Percentiles rank a stretch among this genome's conserved stretches.
Evolutionary conservation across 225 moss, liverwort and hornwort genomes (phyloP).

Genomic region (Sphagnum tenellum): DNA sequence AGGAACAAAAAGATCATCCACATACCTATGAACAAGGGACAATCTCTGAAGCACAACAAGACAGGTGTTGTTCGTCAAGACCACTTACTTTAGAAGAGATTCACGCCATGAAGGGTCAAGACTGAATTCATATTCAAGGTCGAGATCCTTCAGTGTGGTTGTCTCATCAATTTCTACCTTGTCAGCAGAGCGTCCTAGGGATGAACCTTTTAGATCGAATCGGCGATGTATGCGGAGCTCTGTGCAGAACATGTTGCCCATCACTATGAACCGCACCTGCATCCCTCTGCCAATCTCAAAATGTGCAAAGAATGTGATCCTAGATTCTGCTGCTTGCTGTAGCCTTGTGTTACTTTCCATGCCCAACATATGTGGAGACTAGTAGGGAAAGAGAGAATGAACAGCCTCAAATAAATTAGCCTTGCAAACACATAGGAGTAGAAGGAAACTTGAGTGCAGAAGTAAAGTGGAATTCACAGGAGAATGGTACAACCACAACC

Average conservation of each 20-base stretch:
- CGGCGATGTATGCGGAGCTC: slow-evolving; percentile 96
- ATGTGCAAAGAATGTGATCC: neutral
- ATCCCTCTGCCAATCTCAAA: slow-evolving; percentile 11
- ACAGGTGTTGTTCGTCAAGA: neutral
- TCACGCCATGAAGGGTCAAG: slow-evolving; percentile 98
- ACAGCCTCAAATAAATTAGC: too few species aligned
- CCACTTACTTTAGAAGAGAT: slow-evolving; percentile 71
- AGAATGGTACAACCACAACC: too few species aligned
- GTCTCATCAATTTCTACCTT: slow-evolving; percentile 98
- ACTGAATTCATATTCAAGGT: slow-evolving; percentile 89
- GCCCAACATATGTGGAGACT: too few species aligned
- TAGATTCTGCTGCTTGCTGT: too few species aligned
- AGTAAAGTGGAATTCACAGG: too few species aligned
- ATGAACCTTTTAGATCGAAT: slow-evolving; percentile 96
- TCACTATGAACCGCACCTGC: slow-evolving; percentile 99
- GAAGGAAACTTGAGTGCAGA: too few species aligned
- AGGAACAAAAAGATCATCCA: too few species aligned
- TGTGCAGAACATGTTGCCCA: slow-evolving; percentile 99
- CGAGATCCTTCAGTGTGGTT: slow-evolving; percentile 92
- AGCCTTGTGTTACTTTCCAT: too few species aligned
- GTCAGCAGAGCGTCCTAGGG: slow-evolving; percentile 94
- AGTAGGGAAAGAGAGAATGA: too few species aligned
- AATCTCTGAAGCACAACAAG: too few species aligned
- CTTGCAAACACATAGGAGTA: too few species aligned
- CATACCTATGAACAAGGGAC: too few species aligned